Evolutionary conservation across 148 eudicot genomes (phyloP).

Genomic region (Beta vulgaris): DNA sequence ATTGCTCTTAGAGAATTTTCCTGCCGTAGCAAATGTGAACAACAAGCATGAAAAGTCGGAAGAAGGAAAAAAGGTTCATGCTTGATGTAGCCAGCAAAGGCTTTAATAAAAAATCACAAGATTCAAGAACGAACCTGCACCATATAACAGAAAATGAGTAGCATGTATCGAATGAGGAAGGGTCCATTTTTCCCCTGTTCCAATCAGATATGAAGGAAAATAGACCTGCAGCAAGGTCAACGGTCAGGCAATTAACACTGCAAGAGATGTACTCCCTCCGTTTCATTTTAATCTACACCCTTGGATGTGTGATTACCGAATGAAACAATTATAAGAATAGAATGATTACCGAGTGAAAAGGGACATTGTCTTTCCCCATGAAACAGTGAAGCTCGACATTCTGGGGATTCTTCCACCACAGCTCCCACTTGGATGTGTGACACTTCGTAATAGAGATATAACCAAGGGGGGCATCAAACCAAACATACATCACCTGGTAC

Average conservation of each 20-base stretch:
- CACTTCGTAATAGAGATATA: slow-evolving; percentile 13
- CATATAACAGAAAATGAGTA: slow-evolving; percentile 10
- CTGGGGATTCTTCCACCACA: slow-evolving; percentile 14
- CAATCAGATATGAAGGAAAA: slow-evolving; percentile 16
- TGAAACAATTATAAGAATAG: too few species aligned
- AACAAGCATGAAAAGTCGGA: too few species aligned
- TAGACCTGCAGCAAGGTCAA: neutral
- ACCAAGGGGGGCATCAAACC: slow-evolving; percentile 21
- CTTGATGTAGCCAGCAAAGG: neutral
- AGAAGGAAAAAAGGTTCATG: too few species aligned
- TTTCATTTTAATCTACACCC: neutral
- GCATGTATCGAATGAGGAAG: slow-evolving; percentile 18
- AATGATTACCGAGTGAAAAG: slow-evolving; percentile 9
- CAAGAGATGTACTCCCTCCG: too few species aligned
- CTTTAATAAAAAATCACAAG: neutral
- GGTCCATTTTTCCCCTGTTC: slow-evolving; percentile 18
- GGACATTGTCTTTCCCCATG: slow-evolving; percentile 22
- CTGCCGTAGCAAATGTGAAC: too few species aligned
- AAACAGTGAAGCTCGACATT: slow-evolving; percentile 15
- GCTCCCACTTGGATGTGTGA: slow-evolving; percentile 13
- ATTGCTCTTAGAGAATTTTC: slow-evolving; percentile 26
- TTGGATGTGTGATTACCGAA: neutral
- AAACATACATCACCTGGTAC: slow-evolving; percentile 15
- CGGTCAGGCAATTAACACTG: neutral
- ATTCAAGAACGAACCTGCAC: neutral